A percentile compares a stretch with the other conserved stretches of the same genome.
These are phyloP conservation scores for Pisolithus thermaeus DNA, from an alignment of 1,284 basidiomycete genomes.

Conservation along the genomic window DNA sequence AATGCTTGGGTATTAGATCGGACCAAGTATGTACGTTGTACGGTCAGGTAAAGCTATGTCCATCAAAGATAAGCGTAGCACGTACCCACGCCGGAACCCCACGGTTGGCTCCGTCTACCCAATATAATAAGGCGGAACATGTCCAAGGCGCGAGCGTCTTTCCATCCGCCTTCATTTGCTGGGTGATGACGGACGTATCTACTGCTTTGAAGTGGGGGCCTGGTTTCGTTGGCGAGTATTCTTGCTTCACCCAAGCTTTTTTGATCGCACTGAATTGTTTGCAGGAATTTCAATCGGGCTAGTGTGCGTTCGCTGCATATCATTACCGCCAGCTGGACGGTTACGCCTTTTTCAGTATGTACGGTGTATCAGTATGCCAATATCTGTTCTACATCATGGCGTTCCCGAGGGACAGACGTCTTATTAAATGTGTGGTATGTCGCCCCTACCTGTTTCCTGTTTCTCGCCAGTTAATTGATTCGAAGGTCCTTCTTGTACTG, in stretches of 20 bases:
- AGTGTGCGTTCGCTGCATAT: neutral
- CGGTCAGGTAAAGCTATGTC: too few species aligned
- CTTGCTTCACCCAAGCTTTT: neutral
- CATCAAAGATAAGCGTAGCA: too few species aligned
- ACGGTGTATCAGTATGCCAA: conserved; percentile 8
- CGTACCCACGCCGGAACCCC: too few species aligned
- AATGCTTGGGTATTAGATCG: too few species aligned
- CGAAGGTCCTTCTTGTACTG: neutral
- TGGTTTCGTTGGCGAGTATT: conserved; percentile 11
- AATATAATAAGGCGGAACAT: too few species aligned
- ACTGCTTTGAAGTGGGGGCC: conserved; percentile 4
- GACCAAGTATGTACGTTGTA: too few species aligned
- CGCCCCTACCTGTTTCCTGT: neutral
- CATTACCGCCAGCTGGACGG: neutral
- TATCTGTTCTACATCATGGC: conserved; percentile 6
- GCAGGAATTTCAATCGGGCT: neutral
- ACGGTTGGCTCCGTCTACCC: too few species aligned
- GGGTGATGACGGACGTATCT: neutral
- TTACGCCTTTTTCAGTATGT: conserved; percentile 5
- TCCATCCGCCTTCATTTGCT: too few species aligned
- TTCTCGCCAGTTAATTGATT: neutral
- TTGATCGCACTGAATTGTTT: neutral
- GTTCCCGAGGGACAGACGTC: conserved; percentile 6
- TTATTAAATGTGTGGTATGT: conserved; percentile 8
- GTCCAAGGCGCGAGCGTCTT: too few species aligned